Conservation (phyloP, 345 rosid genomes). For the Moringa oleifera region DNA sequence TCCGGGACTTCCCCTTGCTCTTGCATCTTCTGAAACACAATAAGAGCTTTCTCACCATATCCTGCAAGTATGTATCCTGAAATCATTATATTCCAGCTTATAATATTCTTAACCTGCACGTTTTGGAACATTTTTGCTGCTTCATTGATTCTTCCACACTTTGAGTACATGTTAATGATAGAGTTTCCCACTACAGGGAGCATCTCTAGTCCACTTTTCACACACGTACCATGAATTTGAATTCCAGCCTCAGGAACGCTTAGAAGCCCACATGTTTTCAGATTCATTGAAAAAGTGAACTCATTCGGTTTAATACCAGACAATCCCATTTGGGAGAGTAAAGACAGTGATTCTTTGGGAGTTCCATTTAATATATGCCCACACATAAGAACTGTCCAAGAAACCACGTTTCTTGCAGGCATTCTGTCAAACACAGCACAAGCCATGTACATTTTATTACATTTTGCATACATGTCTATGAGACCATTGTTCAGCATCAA, state of each 20-base stretch:
- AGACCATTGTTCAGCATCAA: slow-evolving; percentile 48
- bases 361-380: slow-evolving; percentile 47
- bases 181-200: slow-evolving; percentile 69
- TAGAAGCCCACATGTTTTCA: slow-evolving; percentile 67
- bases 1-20: slow-evolving; percentile 43
- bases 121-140: slow-evolving; percentile 44
- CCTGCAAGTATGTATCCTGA: slow-evolving; percentile 52
- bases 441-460: slow-evolving; percentile 39
- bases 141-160: slow-evolving; percentile 57
- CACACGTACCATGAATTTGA: slow-evolving; percentile 60
- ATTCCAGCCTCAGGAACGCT: slow-evolving; percentile 38
- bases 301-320: slow-evolving; percentile 54
- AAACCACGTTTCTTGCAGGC: slow-evolving; percentile 64
- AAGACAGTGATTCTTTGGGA: slow-evolving; percentile 35
- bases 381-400: slow-evolving; percentile 85
- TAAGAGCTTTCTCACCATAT: slow-evolving; percentile 48
- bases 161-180: slow-evolving; percentile 72
- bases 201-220: slow-evolving; percentile 46
- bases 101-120: slow-evolving; percentile 43
- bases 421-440: slow-evolving; percentile 58
- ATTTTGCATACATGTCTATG: slow-evolving; percentile 56
- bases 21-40: slow-evolving; percentile 49
- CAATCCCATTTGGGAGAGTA: slow-evolving; percentile 42
- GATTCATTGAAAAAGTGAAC: slow-evolving; percentile 63
- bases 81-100: slow-evolving; percentile 80